Evolutionary conservation across 345 rosid genomes (phyloP).

Genomic region (Brassica incana): DNA sequence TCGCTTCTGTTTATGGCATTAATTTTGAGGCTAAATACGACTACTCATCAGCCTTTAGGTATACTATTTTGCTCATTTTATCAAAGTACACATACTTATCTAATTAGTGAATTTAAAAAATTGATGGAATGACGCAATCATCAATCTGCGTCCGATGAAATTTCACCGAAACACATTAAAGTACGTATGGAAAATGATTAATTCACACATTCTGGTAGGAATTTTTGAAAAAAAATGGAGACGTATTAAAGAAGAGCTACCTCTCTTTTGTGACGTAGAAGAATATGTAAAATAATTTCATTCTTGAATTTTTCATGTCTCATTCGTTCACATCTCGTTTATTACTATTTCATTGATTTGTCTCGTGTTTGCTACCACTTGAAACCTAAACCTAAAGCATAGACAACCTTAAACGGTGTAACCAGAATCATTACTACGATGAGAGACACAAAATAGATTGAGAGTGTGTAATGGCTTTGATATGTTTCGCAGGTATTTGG

Average conservation of each 20-base stretch:
- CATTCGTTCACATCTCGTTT: neutral
- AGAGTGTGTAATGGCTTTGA: neutral
- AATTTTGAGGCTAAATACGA: conserved; percentile 52
- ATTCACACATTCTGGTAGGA: neutral
- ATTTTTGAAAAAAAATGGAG: neutral
- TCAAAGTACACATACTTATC: neutral
- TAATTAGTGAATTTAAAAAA: neutral
- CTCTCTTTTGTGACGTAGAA: neutral
- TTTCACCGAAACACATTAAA: neutral
- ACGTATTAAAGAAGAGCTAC: neutral
- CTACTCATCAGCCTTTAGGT: conserved; percentile 58
- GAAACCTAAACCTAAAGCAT: neutral
- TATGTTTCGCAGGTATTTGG: conserved; percentile 27
- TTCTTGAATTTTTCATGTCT: neutral
- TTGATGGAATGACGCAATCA: conserved; percentile 3
- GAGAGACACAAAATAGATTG: neutral
- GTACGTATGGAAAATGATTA: neutral
- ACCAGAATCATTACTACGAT: neutral
- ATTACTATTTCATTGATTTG: neutral
- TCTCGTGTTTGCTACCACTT: neutral
- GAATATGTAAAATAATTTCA: neutral
- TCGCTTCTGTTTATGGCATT: conserved; percentile 45
- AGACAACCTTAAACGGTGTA: neutral
- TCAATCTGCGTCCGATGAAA: neutral
- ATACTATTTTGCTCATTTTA: neutral